Evolutionary conservation across 106 monocot genomes (phyloP), one percentile per base, ranked within the genome.

Genomic region (Agapanthus africanus): DNA sequence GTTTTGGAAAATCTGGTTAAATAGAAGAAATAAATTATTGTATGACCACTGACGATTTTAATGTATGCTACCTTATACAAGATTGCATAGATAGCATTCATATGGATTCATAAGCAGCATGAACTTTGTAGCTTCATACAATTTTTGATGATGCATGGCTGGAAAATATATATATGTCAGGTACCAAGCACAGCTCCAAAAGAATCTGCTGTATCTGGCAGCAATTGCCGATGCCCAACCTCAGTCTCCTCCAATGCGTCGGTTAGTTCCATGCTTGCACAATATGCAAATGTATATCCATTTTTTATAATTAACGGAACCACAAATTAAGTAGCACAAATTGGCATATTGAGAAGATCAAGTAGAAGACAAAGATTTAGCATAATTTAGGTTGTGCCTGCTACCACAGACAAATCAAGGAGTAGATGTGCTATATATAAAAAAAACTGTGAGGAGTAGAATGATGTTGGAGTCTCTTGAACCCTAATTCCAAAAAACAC

Each of bases 181-280:
- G 83, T 95, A 91, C 40, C 95, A 95, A 86, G 83, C 91, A 18
- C 91, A 85, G 54, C 91, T 95, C 67, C 95, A 95, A 69, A 91
- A 88, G 83, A 95, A 95, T 78, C 84, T 95, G 7, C 39, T 95
- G 63, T 95, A 83, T 74, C 76, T 95, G 0, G 95, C 95, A 38
- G 95, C 95, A 44, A 95, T 95, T 41, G 95, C 95, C 28, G 95
- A 95, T 82, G 81, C 91, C 11, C 95, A 95, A 61, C 88, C 95
- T 38, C 88, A 82, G 33, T 38, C 79, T 39, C 67, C 84, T 47
- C 16, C 46, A 47, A 47, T 5, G 46, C 46, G 19, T 15, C 3
- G 83, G 91, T 94, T 64, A 61, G 78, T 66, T 66, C 26, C 11
- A 4, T 42, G 27, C 25, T 65, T 4, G 13, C 37, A 39, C 22